A percentile compares a stretch with the other conserved stretches of the same genome.
These are phyloP conservation scores for Salvia rosmarinus DNA, from an alignment of 257 asterid species.

Conservation along the genomic window DNA sequence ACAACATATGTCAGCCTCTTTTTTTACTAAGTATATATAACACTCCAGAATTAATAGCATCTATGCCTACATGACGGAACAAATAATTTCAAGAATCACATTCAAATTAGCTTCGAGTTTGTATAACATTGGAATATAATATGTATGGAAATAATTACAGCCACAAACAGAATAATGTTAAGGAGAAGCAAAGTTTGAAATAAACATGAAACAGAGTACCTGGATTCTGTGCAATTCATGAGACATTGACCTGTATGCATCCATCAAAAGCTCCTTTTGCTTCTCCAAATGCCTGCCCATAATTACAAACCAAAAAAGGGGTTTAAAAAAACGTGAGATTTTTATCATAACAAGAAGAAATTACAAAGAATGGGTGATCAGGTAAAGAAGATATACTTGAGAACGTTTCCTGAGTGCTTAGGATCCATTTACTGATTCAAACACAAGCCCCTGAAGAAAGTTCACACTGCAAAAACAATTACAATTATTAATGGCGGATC, in stretches of 20 bases:
- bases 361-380: neutral
- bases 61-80: neutral
- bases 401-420: constrained; percentile 21
- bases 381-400: constrained; percentile 13
- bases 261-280: constrained; percentile 67
- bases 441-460: neutral
- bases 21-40: neutral
- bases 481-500: no score
- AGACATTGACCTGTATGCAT: constrained; percentile 68
- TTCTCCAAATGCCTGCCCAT: constrained; percentile 79
- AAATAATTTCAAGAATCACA: neutral
- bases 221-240: constrained; percentile 78
- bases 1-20: constrained; percentile 23
- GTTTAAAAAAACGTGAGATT: no score
- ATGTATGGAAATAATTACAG: constrained; percentile 3
- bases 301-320: neutral
- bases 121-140: no score
- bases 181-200: neutral
- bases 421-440: constrained; percentile 13
- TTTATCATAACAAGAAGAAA: neutral
- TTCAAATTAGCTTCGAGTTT: neutral
- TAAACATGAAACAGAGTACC: constrained; percentile 42
- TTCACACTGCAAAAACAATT: neutral
- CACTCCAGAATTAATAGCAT: neutral
- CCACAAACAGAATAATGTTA: neutral